Evolutionary conservation across 2,329 filamentous ascomycete genomes (phyloP).

Genomic region (Metarhizium album): DNA sequence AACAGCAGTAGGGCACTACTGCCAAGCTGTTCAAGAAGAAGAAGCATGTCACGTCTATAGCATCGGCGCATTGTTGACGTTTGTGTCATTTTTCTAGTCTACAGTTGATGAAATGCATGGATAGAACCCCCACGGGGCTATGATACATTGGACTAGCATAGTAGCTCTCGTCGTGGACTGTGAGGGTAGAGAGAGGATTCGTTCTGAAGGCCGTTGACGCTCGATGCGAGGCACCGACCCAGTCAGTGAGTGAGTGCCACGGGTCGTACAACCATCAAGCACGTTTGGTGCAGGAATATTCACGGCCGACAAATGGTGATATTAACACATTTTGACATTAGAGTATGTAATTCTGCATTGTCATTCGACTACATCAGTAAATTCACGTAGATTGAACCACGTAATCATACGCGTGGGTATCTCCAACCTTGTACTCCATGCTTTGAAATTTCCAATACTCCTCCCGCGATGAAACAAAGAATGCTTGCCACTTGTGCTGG

Average conservation of each 20-base stretch:
- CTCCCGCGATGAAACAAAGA: not conserved
- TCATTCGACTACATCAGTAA: not conserved
- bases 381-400: not conserved
- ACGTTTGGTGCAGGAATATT: too few species aligned
- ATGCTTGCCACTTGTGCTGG: not conserved
- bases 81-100: constrained; percentile 7
- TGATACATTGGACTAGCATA: constrained; percentile 5
- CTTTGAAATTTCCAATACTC: too few species aligned
- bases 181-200: too few species aligned
- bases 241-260: too few species aligned
- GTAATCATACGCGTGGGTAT: not conserved
- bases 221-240: too few species aligned
- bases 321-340: too few species aligned
- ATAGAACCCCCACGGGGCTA: constrained; percentile 13
- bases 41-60: constrained; percentile 7
- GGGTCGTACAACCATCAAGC: too few species aligned
- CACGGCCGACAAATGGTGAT: too few species aligned
- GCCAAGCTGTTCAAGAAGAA: not conserved
- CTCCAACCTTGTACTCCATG: not conserved
- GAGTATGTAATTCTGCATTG: too few species aligned
- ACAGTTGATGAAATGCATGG: constrained; percentile 15
- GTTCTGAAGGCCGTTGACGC: too few species aligned
- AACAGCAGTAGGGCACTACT: constrained; percentile 4
- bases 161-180: too few species aligned
- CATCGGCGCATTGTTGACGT: constrained; percentile 11